phyloP scores from a whole-genome alignment of 257 asterid species.

The Ilex aquifolium region DNA sequence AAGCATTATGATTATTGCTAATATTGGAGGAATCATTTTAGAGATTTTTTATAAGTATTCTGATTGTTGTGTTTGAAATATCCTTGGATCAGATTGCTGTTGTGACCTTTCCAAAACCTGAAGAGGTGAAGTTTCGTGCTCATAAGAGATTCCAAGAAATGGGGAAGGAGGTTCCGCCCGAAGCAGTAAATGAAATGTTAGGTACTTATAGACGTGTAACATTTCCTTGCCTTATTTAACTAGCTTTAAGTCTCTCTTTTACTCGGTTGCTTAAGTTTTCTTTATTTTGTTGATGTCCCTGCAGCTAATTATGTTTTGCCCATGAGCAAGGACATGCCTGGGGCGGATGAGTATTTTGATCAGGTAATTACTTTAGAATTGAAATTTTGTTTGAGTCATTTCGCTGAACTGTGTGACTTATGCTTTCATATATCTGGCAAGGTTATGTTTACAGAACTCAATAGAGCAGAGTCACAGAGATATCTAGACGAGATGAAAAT shows the following conservation, averaged over 20 bases:
- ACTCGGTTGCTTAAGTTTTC: slow-evolving; percentile 2
- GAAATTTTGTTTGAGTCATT: neutral
- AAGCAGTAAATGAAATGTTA: slow-evolving; percentile 45
- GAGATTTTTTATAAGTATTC: neutral
- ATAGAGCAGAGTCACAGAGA: slow-evolving; percentile 37
- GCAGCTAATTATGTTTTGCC: slow-evolving; percentile 39
- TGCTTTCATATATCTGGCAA: slow-evolving; percentile 6
- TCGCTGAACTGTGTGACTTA: neutral
- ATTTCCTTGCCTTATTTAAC: slow-evolving; percentile 8
- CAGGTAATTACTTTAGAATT: slow-evolving; percentile 8
- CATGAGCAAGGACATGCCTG: slow-evolving; percentile 15
- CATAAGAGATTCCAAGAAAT: slow-evolving; percentile 38
- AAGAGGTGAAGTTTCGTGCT: slow-evolving; percentile 41
- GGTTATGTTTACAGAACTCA: slow-evolving; percentile 47
- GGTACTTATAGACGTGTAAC: slow-evolving; percentile 24
- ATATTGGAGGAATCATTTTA: too few species aligned
- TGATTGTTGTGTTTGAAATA: slow-evolving; percentile 1
- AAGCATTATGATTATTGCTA: neutral
- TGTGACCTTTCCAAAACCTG: slow-evolving; percentile 45
- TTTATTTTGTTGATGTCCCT: slow-evolving; percentile 11
- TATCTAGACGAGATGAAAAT: slow-evolving; percentile 49
- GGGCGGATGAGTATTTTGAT: slow-evolving; percentile 19
- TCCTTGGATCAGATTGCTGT: slow-evolving; percentile 45
- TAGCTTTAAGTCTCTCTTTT: slow-evolving; percentile 4
- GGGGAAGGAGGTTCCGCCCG: slow-evolving; percentile 49